phyloP scores from a whole-genome alignment of 768 basidiomycete genomes.

The Filobasidium floriforme region DNA sequence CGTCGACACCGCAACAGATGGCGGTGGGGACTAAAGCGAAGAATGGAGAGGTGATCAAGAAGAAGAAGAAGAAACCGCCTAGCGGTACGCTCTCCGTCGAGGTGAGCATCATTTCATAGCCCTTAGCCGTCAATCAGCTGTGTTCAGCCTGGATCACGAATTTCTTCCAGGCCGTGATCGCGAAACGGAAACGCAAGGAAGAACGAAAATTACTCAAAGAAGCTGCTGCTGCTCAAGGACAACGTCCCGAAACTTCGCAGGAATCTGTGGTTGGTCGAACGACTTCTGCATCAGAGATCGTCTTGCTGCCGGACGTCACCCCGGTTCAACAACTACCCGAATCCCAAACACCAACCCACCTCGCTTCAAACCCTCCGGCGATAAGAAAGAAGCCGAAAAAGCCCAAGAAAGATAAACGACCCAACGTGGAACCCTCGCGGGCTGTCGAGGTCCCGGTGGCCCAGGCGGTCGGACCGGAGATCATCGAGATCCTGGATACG shows the following conservation, averaged over 20 bases:
- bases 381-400: neutral
- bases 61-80: slow-evolving; percentile 1
- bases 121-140: neutral
- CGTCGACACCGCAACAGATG: too few species aligned
- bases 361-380: neutral
- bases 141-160: neutral
- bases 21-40: too few species aligned
- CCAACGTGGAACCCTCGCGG: neutral
- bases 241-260: neutral
- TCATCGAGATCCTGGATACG: slow-evolving; percentile 5
- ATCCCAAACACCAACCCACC: too few species aligned
- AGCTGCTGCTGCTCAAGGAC: neutral
- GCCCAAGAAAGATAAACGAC: neutral
- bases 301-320: neutral
- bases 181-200: neutral
- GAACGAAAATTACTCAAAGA: neutral
- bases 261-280: neutral
- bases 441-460: too few species aligned
- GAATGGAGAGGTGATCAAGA: too few species aligned
- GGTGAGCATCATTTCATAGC: neutral
- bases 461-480: neutral
- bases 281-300: neutral
- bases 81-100: neutral
- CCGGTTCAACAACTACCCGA: neutral
- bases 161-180: neutral